Base-by-base conservation (phyloP, 345 rosid species). In the Populus euphratica region DNA sequence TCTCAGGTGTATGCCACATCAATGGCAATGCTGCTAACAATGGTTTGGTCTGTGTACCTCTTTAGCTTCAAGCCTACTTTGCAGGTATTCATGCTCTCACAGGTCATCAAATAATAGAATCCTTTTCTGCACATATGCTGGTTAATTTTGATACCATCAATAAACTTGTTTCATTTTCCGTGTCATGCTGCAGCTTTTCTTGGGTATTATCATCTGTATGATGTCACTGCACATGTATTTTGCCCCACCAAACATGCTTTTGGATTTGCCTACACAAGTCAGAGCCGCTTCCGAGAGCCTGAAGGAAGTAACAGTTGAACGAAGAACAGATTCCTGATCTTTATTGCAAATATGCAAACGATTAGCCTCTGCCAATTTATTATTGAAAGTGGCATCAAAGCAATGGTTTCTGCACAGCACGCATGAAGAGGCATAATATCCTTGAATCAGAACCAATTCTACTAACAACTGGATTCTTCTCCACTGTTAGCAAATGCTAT, bases 211-310 rank as follows among this genome's bases (percentile, higher is more conserved):
- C 67, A 86, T 93, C 68, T 96, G 99, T 83, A 93, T 93, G 88
- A 96, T 96, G 99, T 96, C 95, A 1, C 86, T 94, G 21, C 98
- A 94, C 78, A 91, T 93, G 97, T 96, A 94, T 78, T 93, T 96
- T 83, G 93, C 97, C 25, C 93, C 97, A 65, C 90, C 93, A 54
- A 85, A 39, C 72, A 85, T 81, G 87, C 97, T 92, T 31, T 76
- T 93, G 61, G 97, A 89, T 78, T 76, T 87, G 79, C 93, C 97
- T 7, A 17, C 85, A 52, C 56, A 86, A 14, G 74, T 68, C 10
- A 90, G 88, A 86, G 68, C 86, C 2, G 81, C 81, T 79, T 82
- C 94, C 2, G 96, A 88, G 80, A 86, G 77, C 76, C 88, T 92
- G n/a, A 77, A 85, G 79, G 89, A 89, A 79, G 82, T 91, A 76